A percentile compares a stretch with the other conserved stretches of the same genome.
Conservation (phyloP, 176 grass and related monocot genomes). For the Puccinellia tenuiflora region DNA sequence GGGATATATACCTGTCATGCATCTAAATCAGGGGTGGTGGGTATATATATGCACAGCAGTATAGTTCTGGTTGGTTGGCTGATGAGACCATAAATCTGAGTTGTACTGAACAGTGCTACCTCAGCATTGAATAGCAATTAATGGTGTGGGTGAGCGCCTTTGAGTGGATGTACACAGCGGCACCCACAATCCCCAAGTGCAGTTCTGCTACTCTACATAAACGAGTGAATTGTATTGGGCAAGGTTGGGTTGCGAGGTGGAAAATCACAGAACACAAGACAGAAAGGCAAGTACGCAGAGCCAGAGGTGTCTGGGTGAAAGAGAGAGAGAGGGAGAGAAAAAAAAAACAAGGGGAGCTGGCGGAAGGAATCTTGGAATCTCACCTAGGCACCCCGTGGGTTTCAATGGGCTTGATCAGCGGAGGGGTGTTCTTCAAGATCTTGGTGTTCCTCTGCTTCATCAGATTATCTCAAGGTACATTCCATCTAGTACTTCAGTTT, state of each 20-base stretch:
- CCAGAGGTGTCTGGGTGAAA: conserved; percentile 21
- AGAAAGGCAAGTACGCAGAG: conserved; percentile 22
- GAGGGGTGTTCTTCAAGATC: conserved; percentile 33
- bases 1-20: not conserved
- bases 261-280: conserved; percentile 5
- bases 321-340: not conserved
- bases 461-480: conserved; percentile 50
- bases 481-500: not conserved
- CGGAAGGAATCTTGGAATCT: not conserved
- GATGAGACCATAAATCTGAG: conserved; percentile 40
- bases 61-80: conserved; percentile 36
- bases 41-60: conserved; percentile 20
- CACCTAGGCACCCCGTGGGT: not conserved
- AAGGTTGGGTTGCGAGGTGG: conserved; percentile 11
- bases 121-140: conserved; percentile 37
- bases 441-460: conserved; percentile 44
- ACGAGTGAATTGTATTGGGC: conserved; percentile 17
- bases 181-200: not conserved
- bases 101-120: conserved; percentile 12
- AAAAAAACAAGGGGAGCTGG: not conserved
- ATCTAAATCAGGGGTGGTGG: conserved; percentile 15
- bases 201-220: conserved; percentile 35
- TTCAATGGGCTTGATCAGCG: conserved; percentile 46
- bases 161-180: conserved; percentile 16
- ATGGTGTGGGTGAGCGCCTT: conserved; percentile 33